phyloP scores from a whole-genome alignment of 805 yeast genomes.

The Candida easanensis region DNA sequence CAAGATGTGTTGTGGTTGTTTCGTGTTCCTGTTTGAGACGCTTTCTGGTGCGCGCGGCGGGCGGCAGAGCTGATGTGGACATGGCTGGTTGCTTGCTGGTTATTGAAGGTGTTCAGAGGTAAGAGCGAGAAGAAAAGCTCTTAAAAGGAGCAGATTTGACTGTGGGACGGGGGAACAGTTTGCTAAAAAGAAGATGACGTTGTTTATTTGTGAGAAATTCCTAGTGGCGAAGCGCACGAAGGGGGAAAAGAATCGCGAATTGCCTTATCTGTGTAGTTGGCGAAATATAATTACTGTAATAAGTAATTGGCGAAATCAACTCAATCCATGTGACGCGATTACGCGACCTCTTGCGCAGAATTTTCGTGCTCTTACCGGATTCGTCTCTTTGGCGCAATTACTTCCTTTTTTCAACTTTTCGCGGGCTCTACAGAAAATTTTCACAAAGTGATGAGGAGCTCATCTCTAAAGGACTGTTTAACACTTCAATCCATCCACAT shows the following conservation, averaged over 20 bases:
- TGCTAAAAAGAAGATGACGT: too few relatives aligned
- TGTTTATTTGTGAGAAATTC: not conserved
- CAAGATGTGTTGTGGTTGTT: conserved; percentile 7
- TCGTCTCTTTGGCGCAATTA: not conserved
- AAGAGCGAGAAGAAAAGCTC: too few relatives aligned
- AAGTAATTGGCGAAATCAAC: not conserved
- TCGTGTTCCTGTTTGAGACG: conserved; percentile 14
- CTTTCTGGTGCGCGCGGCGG: conserved; percentile 13
- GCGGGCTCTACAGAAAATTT: conserved; percentile 12
- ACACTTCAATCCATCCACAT: not conserved
- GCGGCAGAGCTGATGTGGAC: conserved; percentile 12
- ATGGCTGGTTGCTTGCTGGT: not conserved
- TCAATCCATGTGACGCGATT: conserved; percentile 8
- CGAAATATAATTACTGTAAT: not conserved
- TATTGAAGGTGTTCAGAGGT: too few relatives aligned
- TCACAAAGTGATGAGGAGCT: conserved; percentile 9
- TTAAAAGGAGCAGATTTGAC: not conserved
- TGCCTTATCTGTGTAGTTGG: conserved; percentile 7
- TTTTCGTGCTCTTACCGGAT: not conserved
- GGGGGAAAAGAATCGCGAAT: conserved; percentile 1
- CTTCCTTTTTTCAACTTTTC: conserved; percentile 2
- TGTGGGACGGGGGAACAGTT: too few relatives aligned
- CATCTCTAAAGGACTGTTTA: conserved; percentile 5
- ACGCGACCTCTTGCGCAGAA: conserved; percentile 4
- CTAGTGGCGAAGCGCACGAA: not conserved